These are phyloP conservation scores for Alternaria brassicicola DNA, from an alignment of 2,329 filamentous ascomycete genomes.

Conservation along the genomic window DNA sequence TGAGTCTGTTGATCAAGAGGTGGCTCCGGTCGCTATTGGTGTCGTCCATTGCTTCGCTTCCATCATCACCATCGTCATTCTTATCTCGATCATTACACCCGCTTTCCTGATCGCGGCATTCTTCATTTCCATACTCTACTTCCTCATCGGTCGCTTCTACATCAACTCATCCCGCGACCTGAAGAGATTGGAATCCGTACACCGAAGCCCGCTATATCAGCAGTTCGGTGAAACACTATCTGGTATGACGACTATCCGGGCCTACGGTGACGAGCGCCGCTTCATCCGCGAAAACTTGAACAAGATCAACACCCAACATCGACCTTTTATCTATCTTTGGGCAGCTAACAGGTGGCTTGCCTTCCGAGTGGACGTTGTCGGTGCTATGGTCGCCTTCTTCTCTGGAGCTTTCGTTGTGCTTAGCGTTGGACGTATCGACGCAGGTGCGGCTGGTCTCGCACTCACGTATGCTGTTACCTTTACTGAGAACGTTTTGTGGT, in stretches of 20 bases:
- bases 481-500: conserved; percentile 95
- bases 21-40: conserved; percentile 87
- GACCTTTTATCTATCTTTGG: conserved; percentile 97
- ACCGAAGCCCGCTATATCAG: conserved; percentile 93
- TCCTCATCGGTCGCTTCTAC: conserved; percentile 84
- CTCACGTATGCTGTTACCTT: conserved; percentile 96
- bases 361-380: conserved; percentile 87
- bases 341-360: conserved; percentile 96
- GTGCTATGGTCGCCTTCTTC: conserved; percentile 91
- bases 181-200: conserved; percentile 91
- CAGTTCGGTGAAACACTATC: conserved; percentile 96
- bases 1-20: conserved; percentile 92
- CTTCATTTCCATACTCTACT: conserved; percentile 84
- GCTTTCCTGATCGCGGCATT: conserved; percentile 85
- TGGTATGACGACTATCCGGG: conserved; percentile 94
- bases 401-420: conserved; percentile 88
- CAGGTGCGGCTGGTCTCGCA: conserved; percentile 90
- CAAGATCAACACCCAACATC: conserved; percentile 87
- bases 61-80: conserved; percentile 80
- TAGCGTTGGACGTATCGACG: conserved; percentile 81
- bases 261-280: conserved; percentile 90
- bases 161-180: conserved; percentile 91
- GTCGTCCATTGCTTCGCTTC: conserved; percentile 70
- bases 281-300: conserved; percentile 91
- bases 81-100: conserved; percentile 89